Evolutionary conservation across 768 basidiomycete species (phyloP).

Genomic region (Leccinum barrowsii): DNA sequence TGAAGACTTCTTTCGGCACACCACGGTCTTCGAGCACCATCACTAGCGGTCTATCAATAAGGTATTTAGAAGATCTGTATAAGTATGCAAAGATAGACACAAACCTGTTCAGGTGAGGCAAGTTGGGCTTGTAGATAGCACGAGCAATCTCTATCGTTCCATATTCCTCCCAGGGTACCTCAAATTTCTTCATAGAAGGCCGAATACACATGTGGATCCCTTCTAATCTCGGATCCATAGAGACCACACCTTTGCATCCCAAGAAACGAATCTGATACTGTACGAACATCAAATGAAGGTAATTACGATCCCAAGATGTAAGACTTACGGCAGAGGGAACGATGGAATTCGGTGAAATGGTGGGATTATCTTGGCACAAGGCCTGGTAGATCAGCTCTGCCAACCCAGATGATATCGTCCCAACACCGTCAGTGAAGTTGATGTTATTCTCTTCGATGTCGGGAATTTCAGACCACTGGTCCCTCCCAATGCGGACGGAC

Average conservation of each 20-base stretch:
- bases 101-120: conserved; percentile 71
- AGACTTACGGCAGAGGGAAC: conserved; percentile 62
- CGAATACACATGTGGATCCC: conserved; percentile 69
- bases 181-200: conserved; percentile 74
- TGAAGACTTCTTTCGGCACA: conserved; percentile 54
- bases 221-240: conserved; percentile 50
- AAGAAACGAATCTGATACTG: conserved; percentile 81
- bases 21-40: conserved; percentile 79
- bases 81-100: conserved; percentile 31
- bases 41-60: conserved; percentile 53
- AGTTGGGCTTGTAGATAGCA: conserved; percentile 56
- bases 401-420: conserved; percentile 66
- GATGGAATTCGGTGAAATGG: conserved; percentile 32
- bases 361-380: conserved; percentile 43
- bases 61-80: background rate
- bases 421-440: conserved; percentile 76
- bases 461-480: conserved; percentile 60
- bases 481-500: conserved; percentile 50
- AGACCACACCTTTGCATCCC: conserved; percentile 81
- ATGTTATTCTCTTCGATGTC: conserved; percentile 48
- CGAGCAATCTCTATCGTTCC: conserved; percentile 75
- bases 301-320: background rate
- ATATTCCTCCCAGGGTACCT: conserved; percentile 40
- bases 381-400: conserved; percentile 57
- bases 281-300: background rate